Evolutionary conservation across 768 basidiomycete genomes (phyloP).

Genomic region (Gloeopeniophorella convolvens): DNA sequence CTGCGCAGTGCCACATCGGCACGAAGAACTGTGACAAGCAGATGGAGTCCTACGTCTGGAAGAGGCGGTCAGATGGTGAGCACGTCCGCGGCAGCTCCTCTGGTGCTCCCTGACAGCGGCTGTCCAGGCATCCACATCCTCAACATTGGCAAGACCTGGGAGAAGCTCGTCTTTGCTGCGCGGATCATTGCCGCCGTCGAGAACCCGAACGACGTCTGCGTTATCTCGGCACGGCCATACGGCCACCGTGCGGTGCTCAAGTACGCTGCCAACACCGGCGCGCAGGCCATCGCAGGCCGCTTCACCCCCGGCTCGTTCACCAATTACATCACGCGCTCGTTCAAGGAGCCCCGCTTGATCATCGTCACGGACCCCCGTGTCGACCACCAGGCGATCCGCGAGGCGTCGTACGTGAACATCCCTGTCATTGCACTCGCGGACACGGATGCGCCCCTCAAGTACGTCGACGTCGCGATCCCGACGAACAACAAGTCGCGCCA

Average conservation of each 20-base stretch:
- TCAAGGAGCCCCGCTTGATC: constrained; percentile 99
- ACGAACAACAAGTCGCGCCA: constrained; percentile 99
- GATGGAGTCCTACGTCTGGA: constrained; percentile 98
- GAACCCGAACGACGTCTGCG: constrained; percentile 97
- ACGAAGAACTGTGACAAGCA: constrained; percentile 99
- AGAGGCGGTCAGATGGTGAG: constrained; percentile 91
- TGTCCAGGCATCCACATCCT: constrained; percentile 84
- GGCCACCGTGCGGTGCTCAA: constrained; percentile 99
- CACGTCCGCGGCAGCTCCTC: constrained; percentile 4
- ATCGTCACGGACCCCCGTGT: constrained; percentile 98
- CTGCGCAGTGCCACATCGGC: constrained; percentile 95
- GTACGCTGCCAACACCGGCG: constrained; percentile 96
- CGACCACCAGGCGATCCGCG: constrained; percentile 99
- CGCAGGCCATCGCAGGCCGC: constrained; percentile 97
- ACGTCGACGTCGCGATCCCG: constrained; percentile 97
- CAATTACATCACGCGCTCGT: constrained; percentile 99
- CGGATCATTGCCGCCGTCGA: constrained; percentile 96
- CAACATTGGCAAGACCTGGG: constrained; percentile 99
- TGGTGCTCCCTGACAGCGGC: constrained; percentile 10
- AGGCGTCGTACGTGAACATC: constrained; percentile 99
- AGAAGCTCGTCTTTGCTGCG: constrained; percentile 97
- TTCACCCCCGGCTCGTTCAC: constrained; percentile 99
- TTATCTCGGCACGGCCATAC: constrained; percentile 97
- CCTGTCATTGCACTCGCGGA: constrained; percentile 99
- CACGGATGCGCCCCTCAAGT: constrained; percentile 95